A percentile compares a stretch with the other conserved stretches of the same genome.
phyloP scores from a whole-genome alignment of 805 yeast genomes.

The Teunomyces funiuensis region DNA sequence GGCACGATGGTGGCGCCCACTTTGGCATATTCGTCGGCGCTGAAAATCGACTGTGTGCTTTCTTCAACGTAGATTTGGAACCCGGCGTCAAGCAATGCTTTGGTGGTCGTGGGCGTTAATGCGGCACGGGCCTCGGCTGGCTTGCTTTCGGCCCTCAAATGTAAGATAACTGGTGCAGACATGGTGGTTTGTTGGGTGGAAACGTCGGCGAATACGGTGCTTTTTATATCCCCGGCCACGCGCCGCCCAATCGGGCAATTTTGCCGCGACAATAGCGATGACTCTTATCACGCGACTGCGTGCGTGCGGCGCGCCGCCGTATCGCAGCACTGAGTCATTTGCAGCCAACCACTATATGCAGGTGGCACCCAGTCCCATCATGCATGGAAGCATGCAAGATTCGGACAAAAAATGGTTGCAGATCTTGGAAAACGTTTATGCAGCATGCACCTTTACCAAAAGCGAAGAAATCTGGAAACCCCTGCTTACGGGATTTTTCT shows the following conservation, averaged over 20 bases:
- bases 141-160: conserved; percentile 95
- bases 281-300: conserved; percentile 1
- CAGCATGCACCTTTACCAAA: too few relatives aligned
- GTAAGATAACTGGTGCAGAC: conserved; percentile 58
- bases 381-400: too few relatives aligned
- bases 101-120: conserved; percentile 87
- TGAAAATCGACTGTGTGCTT: conserved; percentile 79
- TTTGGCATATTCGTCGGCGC: conserved; percentile 67
- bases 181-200: conserved; percentile 2
- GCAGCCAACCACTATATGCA: neutral
- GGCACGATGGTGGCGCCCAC: conserved; percentile 90
- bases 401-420: too few relatives aligned
- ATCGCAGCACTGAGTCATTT: neutral
- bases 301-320: neutral
- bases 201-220: neutral
- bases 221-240: neutral
- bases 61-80: conserved; percentile 88
- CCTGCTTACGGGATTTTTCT: too few relatives aligned
- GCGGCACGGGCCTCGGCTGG: conserved; percentile 98
- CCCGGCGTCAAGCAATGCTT: conserved; percentile 80
- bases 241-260: too few relatives aligned
- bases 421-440: too few relatives aligned
- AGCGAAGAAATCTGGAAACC: too few relatives aligned
- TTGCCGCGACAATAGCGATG: too few relatives aligned
- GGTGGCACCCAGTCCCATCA: too few relatives aligned